These are phyloP conservation scores for Synchytrium microbalum DNA, from an alignment of 371 early-diverging fungal genomes.

Conservation along the genomic window DNA sequence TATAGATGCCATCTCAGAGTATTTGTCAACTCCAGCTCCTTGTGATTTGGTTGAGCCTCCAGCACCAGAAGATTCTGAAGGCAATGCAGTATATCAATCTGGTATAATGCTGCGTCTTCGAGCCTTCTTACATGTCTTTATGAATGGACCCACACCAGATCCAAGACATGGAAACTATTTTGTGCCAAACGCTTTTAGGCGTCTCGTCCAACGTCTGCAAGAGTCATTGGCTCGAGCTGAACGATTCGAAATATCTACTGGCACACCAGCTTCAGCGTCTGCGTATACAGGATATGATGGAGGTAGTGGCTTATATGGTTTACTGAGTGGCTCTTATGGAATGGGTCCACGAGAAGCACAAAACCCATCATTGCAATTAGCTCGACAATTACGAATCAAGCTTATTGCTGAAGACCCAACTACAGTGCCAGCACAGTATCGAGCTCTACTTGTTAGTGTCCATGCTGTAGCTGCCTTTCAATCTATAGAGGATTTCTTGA, in stretches of 20 bases:
- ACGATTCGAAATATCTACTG: conserved; percentile 53
- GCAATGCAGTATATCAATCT: background rate
- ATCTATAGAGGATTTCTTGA: conserved; percentile 68
- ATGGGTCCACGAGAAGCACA: conserved; percentile 12
- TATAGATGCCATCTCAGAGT: conserved; percentile 46
- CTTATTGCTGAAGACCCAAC: conserved; percentile 41
- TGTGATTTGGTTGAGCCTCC: conserved; percentile 21
- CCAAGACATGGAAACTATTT: conserved; percentile 8
- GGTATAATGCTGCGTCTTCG: conserved; percentile 15
- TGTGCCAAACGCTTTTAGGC: conserved; percentile 27
- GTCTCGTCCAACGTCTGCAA: conserved; percentile 62
- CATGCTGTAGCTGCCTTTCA: conserved; percentile 80
- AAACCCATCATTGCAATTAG: conserved; percentile 61
- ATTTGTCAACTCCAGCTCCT: conserved; percentile 34
- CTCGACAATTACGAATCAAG: conserved; percentile 62
- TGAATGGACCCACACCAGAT: conserved; percentile 40
- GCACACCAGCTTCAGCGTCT: conserved; percentile 16
- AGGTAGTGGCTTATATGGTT: conserved; percentile 7
- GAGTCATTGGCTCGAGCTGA: conserved; percentile 67
- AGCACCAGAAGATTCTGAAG: conserved; percentile 1
- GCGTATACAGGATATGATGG: background rate
- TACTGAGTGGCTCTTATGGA: conserved; percentile 13
- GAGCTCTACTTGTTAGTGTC: conserved; percentile 61
- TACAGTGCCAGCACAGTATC: conserved; percentile 42
- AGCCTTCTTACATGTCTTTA: conserved; percentile 44